Evolutionary conservation across 116 monocot species (phyloP).

Genomic region (Posidonia oceanica): DNA sequence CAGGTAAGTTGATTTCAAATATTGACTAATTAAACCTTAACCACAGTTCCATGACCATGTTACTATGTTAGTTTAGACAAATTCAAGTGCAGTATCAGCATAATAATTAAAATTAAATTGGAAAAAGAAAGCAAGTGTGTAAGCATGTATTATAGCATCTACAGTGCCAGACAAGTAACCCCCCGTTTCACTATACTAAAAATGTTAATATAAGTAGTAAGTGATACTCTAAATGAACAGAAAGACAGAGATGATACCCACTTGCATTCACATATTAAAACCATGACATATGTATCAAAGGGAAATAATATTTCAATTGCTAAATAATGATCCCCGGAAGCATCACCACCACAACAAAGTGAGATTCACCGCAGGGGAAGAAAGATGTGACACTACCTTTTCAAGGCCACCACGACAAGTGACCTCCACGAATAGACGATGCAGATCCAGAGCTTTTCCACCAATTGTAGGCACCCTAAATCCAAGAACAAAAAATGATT

Average conservation of each 20-base stretch:
- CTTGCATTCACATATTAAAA: no score
- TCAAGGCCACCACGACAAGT: constrained; percentile 81
- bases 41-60: background rate
- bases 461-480: constrained; percentile 69
- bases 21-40: background rate
- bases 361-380: background rate
- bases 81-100: background rate
- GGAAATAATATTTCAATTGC: background rate
- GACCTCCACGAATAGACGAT: constrained; percentile 74
- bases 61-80: background rate
- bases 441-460: constrained; percentile 73
- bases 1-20: background rate
- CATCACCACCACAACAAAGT: no score
- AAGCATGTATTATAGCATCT: no score
- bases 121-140: background rate
- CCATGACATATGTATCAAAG: background rate
- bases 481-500: background rate
- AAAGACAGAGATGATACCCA: no score
- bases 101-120: background rate
- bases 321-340: background rate
- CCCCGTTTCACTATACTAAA: no score
- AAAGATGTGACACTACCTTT: constrained; percentile 23
- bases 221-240: no score
- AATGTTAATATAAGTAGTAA: no score
- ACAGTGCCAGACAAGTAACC: no score